Base-by-base conservation (phyloP, 768 basidiomycete genomes). In the Pholiota microspora region DNA sequence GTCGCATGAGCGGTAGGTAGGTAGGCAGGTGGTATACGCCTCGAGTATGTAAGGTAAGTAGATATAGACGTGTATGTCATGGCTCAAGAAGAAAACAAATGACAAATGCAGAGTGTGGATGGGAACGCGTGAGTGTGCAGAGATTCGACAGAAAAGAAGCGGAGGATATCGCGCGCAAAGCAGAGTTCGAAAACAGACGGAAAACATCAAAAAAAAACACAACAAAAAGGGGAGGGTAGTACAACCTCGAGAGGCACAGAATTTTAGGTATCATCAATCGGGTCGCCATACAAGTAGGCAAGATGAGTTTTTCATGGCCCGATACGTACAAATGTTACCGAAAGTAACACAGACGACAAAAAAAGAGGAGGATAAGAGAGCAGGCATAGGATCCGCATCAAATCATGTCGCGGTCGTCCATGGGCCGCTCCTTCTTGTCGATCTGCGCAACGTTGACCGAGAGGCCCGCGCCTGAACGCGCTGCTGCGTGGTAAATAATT, bases 371-470 rank as follows among this genome's bases (percentile, higher is more conserved):
- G 12, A 31, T 31, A 31, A 36, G 15, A 15, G 21, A 18, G 18
- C 23, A 21, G 21, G 12, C n/a, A 18, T 8, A n/a, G 13, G 35
- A 36, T n/a, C 4, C 9, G 29, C 46, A 18, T 13, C 18, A 21
- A 9, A 44, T 29, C 28, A 44, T 21, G 6, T 6, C 29, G 12
- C 29, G 29, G 35, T 51, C 38, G 49, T 54, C 53, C 25, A 49
- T 24, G 31, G 49, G 35, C 24, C 47, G 46, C 36, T 57, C 56
- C 7, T 45, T 34, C 36, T 57, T 61, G 35, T 61, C 54, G 23
- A 62, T 59, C 48, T 67, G 68, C 15, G 66, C 68, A 49, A 71
- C 64, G 52, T 71, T 69, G 9, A 67, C 63, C 3, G 64, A 62
- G 8, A 71, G 62, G 1, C 69, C 64, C 1, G 66, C 60, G 16